Percentiles rank a stretch among this genome's conserved stretches.
Conservation (phyloP, 305 asterid genomes). For the Fraxinus sp. region DNA sequence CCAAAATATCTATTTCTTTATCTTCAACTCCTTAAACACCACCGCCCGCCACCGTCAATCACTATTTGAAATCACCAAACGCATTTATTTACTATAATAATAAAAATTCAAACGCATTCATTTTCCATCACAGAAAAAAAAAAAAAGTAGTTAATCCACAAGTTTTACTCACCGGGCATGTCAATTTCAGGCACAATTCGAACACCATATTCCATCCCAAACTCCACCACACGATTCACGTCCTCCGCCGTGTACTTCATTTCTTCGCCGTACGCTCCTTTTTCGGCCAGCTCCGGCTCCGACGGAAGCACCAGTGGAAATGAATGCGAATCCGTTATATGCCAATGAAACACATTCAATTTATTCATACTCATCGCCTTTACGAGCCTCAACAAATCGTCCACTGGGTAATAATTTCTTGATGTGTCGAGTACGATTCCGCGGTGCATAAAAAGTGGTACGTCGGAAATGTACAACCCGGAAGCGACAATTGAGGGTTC, state of each 20-base stretch:
- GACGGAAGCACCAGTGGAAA: slow-evolving; percentile 69
- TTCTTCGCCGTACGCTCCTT: slow-evolving; percentile 61
- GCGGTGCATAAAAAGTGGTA: slow-evolving; percentile 64
- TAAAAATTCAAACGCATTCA: not conserved
- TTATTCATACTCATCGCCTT: slow-evolving; percentile 77
- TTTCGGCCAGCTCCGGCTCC: slow-evolving; percentile 64
- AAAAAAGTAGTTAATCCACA: not conserved
- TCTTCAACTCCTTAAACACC: not conserved
- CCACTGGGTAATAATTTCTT: slow-evolving; percentile 60
- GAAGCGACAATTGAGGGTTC: slow-evolving; percentile 42
- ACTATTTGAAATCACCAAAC: not conserved
- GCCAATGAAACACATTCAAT: slow-evolving; percentile 89
- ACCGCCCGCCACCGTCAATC: not conserved
- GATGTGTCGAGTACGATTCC: slow-evolving; percentile 81
- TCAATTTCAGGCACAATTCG: slow-evolving; percentile 86
- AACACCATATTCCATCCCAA: slow-evolving; percentile 69
- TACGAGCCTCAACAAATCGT: slow-evolving; percentile 60
- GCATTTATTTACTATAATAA: not conserved
- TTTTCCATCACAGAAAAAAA: not conserved
- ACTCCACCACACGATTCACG: slow-evolving; percentile 55
- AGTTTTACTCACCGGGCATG: slow-evolving; percentile 69
- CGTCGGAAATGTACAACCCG: slow-evolving; percentile 55
- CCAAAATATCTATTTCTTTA: not conserved
- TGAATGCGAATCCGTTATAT: slow-evolving; percentile 84
- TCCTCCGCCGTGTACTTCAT: slow-evolving; percentile 70